phyloP scores from a whole-genome alignment of 176 grass and related monocot genomes.

The Leersia perrieri region DNA sequence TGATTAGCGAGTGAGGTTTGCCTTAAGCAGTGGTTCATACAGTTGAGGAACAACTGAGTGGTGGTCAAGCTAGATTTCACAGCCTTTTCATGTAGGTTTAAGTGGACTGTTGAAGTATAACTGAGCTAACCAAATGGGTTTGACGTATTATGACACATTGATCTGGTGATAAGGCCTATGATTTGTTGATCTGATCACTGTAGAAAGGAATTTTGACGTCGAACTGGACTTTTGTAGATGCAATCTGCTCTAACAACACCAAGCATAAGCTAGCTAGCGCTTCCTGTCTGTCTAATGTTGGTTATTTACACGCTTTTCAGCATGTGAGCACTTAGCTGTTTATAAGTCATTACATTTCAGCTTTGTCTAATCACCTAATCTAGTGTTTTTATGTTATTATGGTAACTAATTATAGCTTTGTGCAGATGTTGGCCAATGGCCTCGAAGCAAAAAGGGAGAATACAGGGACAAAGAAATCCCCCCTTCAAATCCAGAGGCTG shows the following conservation, averaged over 20 bases:
- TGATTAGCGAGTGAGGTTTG: background rate
- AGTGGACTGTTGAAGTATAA: background rate
- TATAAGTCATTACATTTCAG: background rate
- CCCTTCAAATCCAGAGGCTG: slow-evolving; percentile 64
- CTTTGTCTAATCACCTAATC: background rate
- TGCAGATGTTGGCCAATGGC: slow-evolving; percentile 27
- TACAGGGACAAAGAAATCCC: slow-evolving; percentile 66
- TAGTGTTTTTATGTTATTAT: background rate
- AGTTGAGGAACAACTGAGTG: background rate
- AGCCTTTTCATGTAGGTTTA: background rate
- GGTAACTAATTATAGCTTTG: slow-evolving; percentile 9
- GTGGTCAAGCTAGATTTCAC: background rate
- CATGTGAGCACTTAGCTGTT: background rate
- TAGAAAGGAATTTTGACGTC: background rate
- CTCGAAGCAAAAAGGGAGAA: slow-evolving; percentile 30
- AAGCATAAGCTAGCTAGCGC: background rate
- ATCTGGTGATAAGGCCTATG: background rate
- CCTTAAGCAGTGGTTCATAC: background rate
- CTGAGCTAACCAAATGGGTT: background rate
- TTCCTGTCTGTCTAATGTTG: background rate
- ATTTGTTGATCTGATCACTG: background rate
- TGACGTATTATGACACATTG: background rate
- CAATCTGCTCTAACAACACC: background rate
- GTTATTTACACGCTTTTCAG: background rate
- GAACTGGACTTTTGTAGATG: background rate